phyloP scores from a whole-genome alignment of 73 alveolate species.

The Urostyla sp. region DNA sequence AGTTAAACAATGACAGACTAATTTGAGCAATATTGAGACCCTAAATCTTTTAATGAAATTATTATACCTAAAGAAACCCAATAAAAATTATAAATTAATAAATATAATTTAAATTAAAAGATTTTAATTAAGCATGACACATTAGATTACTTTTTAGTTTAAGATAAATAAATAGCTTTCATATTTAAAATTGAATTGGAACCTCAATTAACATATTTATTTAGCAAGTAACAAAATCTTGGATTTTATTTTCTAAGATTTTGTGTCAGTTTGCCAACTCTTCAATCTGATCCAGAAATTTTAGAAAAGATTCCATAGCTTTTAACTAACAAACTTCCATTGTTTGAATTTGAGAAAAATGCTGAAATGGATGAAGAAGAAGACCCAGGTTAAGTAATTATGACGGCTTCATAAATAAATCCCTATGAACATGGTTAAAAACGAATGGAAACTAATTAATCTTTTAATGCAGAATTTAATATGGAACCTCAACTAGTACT shows the following conservation, averaged over 20 bases:
- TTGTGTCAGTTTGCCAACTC: conserved; percentile 23
- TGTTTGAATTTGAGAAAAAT: conserved; percentile 73
- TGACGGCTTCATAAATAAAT: conserved; percentile 72
- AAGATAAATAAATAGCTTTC: conserved; percentile 30
- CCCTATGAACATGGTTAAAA: conserved; percentile 51
- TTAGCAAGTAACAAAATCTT: conserved; percentile 37
- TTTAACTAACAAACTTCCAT: conserved; percentile 65
- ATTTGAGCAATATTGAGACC: conserved; percentile 6
- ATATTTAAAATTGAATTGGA: conserved; percentile 47
- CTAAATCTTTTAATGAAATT: conserved; percentile 60
- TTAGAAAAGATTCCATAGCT: conserved; percentile 65
- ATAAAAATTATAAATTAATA: conserved; percentile 1
- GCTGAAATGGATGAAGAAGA: conserved; percentile 68
- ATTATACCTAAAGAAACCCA: conserved; percentile 23
- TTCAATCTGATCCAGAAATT: conserved; percentile 54
- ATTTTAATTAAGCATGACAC: conserved; percentile 19
- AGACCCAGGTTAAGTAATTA: conserved; percentile 60
- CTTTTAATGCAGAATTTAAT: conserved; percentile 68
- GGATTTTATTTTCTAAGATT: conserved; percentile 51
- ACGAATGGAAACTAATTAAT: conserved; percentile 53
- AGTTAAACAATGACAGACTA: conserved; percentile 11
- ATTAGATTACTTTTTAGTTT: conserved; percentile 36
- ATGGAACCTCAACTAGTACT: conserved; percentile 63
- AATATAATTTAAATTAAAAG: background rate
- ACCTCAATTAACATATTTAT: conserved; percentile 45